These are phyloP conservation scores for Conticribra guillardii DNA, from an alignment of 108 stramenopile genomes.

Conservation along the genomic window DNA sequence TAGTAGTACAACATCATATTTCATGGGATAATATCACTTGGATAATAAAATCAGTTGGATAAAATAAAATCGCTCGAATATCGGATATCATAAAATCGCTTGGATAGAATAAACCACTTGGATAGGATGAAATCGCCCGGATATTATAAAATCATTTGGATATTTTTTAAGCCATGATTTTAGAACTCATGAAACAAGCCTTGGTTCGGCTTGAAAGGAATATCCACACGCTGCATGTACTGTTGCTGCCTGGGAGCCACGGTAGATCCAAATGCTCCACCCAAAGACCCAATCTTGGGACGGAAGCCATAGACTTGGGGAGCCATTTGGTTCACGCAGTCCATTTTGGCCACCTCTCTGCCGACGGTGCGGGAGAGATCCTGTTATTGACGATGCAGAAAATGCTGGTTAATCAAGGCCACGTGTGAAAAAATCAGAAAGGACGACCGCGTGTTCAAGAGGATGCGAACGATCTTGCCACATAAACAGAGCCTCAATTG, in stretches of 20 bases:
- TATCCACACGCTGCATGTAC: conserved; percentile 18
- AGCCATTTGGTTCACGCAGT: conserved; percentile 9
- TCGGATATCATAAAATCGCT: no score
- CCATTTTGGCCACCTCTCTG: conserved; percentile 32
- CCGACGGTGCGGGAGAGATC: conserved; percentile 24
- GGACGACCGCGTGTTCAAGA: neutral
- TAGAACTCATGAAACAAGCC: conserved; percentile 24
- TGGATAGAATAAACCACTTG: no score
- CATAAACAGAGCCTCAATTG: no score
- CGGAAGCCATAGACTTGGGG: conserved; percentile 30
- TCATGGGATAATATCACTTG: no score
- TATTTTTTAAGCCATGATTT: no score
- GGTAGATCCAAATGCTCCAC: conserved; percentile 16
- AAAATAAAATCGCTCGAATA: no score
- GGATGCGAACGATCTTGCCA: neutral
- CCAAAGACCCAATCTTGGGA: conserved; percentile 13
- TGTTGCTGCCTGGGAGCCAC: conserved; percentile 1
- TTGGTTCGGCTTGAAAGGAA: conserved; percentile 30
- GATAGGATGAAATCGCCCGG: no score
- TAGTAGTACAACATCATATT: no score
- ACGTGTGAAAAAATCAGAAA: neutral
- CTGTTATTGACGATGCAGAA: neutral
- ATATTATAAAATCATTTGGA: no score
- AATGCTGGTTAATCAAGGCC: neutral
- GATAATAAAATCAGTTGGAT: no score